Percentiles rank a stretch among this genome's conserved stretches.
phyloP scores from a whole-genome alignment of 495 filamentous ascomycete species.

The Trichoderma virens region DNA sequence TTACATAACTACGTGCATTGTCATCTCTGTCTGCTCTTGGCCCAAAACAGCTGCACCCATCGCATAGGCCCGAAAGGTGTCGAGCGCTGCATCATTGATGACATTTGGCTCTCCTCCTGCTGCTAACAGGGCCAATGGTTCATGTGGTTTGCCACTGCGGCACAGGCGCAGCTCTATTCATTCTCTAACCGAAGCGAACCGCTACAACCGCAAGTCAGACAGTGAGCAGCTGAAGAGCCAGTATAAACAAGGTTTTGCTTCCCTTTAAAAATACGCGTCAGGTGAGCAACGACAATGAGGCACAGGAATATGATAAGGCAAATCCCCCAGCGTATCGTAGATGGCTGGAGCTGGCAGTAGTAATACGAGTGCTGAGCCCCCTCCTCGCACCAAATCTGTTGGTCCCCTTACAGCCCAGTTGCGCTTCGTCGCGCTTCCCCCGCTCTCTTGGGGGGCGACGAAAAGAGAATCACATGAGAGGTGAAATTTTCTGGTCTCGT shows the following conservation, averaged over 20 bases:
- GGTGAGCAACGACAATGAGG: not conserved
- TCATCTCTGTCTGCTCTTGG: too few relatives aligned
- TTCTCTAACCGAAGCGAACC: not conserved
- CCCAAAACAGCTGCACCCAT: too few relatives aligned
- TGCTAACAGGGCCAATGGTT: not conserved
- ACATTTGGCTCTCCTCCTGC: too few relatives aligned
- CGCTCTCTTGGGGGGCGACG: not conserved
- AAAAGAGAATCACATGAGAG: constrained; percentile 4
- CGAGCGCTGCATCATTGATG: too few relatives aligned
- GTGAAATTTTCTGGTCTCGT: not conserved
- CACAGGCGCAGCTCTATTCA: not conserved
- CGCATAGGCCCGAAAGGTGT: too few relatives aligned
- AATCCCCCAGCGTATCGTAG: too few relatives aligned
- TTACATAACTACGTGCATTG: too few relatives aligned
- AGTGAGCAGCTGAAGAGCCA: not conserved
- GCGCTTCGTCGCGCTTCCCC: not conserved
- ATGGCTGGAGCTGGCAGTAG: too few relatives aligned
- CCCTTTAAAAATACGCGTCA: not conserved
- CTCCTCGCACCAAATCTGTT: too few relatives aligned
- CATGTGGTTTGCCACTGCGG: not conserved
- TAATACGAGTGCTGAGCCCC: not conserved
- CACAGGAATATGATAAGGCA: not conserved
- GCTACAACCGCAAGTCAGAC: not conserved
- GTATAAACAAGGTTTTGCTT: not conserved
- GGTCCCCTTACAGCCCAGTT: not conserved